These are phyloP conservation scores for Gypsophila paniculata DNA, from an alignment of 179 eudicot genomes.

Conservation along the genomic window DNA sequence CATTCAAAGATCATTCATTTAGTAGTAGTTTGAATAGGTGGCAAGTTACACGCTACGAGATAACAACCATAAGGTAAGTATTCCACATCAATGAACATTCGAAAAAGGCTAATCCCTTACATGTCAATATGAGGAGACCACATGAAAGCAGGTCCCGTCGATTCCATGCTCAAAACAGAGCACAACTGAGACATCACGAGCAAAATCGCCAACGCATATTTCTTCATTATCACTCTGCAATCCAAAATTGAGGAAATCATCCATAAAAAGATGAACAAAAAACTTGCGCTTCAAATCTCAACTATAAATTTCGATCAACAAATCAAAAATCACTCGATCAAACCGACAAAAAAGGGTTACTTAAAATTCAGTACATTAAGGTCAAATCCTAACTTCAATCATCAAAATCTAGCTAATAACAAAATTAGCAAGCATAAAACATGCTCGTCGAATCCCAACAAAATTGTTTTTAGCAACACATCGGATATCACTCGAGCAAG, in stretches of 20 bases:
- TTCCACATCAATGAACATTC: background rate
- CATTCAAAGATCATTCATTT: background rate
- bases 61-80: background rate
- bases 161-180: constrained; percentile 25
- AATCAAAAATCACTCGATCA: background rate
- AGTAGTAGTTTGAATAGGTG: background rate
- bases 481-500: background rate
- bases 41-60: background rate
- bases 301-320: background rate
- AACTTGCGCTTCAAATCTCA: background rate
- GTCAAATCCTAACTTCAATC: background rate
- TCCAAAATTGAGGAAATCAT: constrained; percentile 1
- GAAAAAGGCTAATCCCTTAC: constrained; percentile 25
- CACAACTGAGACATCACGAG: constrained; percentile 34
- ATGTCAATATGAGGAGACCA: constrained; percentile 47
- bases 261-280: background rate
- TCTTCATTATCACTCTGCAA: constrained; percentile 29
- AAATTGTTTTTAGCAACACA: background rate
- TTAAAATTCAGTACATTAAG: background rate
- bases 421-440: background rate
- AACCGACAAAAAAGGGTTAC: background rate
- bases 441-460: background rate
- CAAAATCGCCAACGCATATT: constrained; percentile 25
- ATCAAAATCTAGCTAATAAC: background rate
- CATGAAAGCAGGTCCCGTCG: constrained; percentile 45